Percentiles rank a stretch among this genome's conserved stretches.
These are phyloP conservation scores for Nicotiana rustica DNA, from an alignment of 305 asterid genomes.

Conservation along the genomic window DNA sequence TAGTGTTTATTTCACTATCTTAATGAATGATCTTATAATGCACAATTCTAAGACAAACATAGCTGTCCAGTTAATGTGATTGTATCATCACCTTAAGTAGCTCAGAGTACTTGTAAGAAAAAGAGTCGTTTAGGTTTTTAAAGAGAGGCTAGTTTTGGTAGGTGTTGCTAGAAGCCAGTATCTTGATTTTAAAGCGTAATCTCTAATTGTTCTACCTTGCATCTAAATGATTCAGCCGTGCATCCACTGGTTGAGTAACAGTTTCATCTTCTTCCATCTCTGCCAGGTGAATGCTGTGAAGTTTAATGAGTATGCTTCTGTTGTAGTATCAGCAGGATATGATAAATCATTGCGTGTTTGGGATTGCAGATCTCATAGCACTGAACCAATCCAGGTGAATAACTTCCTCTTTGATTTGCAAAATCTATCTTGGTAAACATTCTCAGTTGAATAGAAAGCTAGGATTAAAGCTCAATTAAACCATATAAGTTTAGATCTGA, in stretches of 20 bases:
- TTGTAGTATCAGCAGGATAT: conserved; percentile 92
- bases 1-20: background rate
- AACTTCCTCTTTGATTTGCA: conserved; percentile 30
- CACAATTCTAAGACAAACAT: background rate
- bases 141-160: background rate
- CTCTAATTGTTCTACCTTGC: background rate
- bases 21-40: background rate
- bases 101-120: background rate
- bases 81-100: background rate
- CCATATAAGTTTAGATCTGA: background rate
- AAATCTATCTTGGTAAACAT: background rate
- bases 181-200: background rate
- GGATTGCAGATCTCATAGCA: conserved; percentile 97
- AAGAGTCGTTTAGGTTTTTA: background rate
- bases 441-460: background rate
- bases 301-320: conserved; percentile 77
- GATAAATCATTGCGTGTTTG: conserved; percentile 91
- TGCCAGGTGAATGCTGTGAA: conserved; percentile 89
- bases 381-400: conserved; percentile 90
- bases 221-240: background rate
- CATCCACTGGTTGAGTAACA: conserved; percentile 9
- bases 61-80: background rate
- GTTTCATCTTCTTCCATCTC: conserved; percentile 35
- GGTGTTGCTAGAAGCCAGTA: conserved; percentile 8
- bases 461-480: background rate